These are phyloP conservation scores for Aspergillus aculeatus DNA, from an alignment of 2,329 filamentous ascomycete species.

Conservation along the genomic window DNA sequence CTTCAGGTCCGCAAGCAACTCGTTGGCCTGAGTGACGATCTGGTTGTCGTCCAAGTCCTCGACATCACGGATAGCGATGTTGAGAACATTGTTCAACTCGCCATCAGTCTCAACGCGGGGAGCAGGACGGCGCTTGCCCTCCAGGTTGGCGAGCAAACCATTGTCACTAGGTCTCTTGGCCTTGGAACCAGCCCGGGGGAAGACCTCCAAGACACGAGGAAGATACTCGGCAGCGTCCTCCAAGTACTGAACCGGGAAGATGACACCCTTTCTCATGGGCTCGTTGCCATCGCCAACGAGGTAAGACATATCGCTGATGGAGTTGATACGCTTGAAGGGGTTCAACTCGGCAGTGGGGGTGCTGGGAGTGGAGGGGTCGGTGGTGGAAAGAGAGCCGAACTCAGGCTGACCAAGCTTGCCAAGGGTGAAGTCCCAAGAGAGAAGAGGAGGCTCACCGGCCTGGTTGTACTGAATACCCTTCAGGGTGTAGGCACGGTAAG, in stretches of 20 bases:
- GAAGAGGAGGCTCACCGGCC: slow-evolving; percentile 65
- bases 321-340: slow-evolving; percentile 79
- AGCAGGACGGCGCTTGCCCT: slow-evolving; percentile 65
- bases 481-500: slow-evolving; percentile 92
- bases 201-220: slow-evolving; percentile 76
- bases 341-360: slow-evolving; percentile 64
- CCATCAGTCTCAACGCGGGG: slow-evolving; percentile 61
- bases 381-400: slow-evolving; percentile 73
- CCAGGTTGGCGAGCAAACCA: slow-evolving; percentile 70
- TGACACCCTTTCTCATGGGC: slow-evolving; percentile 85
- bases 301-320: slow-evolving; percentile 96
- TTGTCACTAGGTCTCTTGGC: slow-evolving; percentile 57
- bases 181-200: slow-evolving; percentile 61
- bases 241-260: slow-evolving; percentile 87
- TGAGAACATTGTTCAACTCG: slow-evolving; percentile 87
- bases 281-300: slow-evolving; percentile 69
- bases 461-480: slow-evolving; percentile 86
- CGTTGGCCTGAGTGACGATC: slow-evolving; percentile 70
- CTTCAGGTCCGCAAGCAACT: slow-evolving; percentile 76
- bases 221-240: slow-evolving; percentile 91
- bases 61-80: slow-evolving; percentile 84
- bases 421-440: slow-evolving; percentile 95
- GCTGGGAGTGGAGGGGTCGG: slow-evolving; percentile 78
- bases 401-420: slow-evolving; percentile 91
- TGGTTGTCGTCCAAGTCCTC: slow-evolving; percentile 82